Base-by-base conservation (phyloP, 2,329 filamentous ascomycete species). In the Curvularia lunata region DNA sequence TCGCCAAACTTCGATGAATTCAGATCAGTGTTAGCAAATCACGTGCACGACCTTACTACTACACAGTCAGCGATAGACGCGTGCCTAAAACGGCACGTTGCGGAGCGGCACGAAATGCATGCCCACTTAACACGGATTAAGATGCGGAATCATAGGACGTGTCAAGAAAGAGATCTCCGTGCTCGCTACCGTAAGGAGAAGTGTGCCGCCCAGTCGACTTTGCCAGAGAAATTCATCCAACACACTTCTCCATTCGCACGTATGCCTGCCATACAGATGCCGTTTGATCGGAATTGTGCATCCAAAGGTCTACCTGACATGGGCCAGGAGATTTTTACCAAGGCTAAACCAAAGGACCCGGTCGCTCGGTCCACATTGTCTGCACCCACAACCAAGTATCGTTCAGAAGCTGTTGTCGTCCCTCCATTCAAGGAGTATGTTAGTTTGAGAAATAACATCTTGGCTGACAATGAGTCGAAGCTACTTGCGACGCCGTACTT, bases 391-490 rank as follows among this genome's bases (percentile, higher is more conserved):
- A 75, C 63, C 21, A 58, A 32, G 19, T 70, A 67, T 52, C 59
- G 50, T 21, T 59, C 64, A 4, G 58, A 58, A 13, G 60, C 61
- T 32, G 47, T 67, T 12, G 28, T 52, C 1, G 59, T 80, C 21
- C 79, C 79, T 2, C 58, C 56, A 9, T 81, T 79, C 62, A 74
- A 71, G 2, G 77, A 80, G 55, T 81, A 78, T 57, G 75, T 79
- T n/a, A 74, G 68, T 38, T 66, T 81, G 42, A 75, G 72, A 48
- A 63, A 74, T 38, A 82, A 78, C 53, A 65, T 81, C 3, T 73
- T 82, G 0, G 72, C 76, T 4, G 71, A 75, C 13, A 81, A 81
- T 49, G 70, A 75, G 30, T 74, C 65, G 1, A 77, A 71, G 23
- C 54, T 81, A n/a, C 70, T 78, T n/a, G 72, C 74, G 21, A 77